Conservation (phyloP, 1,284 basidiomycete species). For the Ceratobasidium sp. region DNA sequence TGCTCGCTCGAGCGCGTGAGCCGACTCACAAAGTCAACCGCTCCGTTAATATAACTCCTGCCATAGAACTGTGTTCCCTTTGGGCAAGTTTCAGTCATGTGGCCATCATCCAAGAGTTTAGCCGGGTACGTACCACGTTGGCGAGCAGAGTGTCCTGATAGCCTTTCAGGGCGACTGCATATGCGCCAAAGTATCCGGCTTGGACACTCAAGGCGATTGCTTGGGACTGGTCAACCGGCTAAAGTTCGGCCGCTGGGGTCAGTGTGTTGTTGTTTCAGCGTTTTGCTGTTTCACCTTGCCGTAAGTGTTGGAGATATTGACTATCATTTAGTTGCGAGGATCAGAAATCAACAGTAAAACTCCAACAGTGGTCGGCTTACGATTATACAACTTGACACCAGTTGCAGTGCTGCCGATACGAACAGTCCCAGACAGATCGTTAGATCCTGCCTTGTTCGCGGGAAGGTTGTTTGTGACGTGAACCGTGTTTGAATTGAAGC, state of each 20-base stretch:
- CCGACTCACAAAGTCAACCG: slow-evolving; percentile 48
- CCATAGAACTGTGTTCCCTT: slow-evolving; percentile 51
- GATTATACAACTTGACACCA: slow-evolving; percentile 48
- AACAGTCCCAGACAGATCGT: slow-evolving; percentile 50
- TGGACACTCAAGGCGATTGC: slow-evolving; percentile 51
- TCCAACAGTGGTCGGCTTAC: background rate
- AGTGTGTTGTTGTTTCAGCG: background rate
- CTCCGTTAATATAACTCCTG: slow-evolving; percentile 48
- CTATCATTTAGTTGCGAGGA: background rate
- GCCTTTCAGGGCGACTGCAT: slow-evolving; percentile 43
- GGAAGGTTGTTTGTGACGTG: slow-evolving; percentile 48
- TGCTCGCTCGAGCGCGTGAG: background rate
- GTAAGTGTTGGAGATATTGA: slow-evolving; percentile 51
- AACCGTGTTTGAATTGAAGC: slow-evolving; percentile 47
- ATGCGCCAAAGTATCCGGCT: slow-evolving; percentile 42
- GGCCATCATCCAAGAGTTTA: background rate
- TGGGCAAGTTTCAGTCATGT: background rate
- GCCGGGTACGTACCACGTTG: slow-evolving; percentile 31
- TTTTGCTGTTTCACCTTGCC: slow-evolving; percentile 35
- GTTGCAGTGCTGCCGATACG: slow-evolving; percentile 45
- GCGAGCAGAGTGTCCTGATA: slow-evolving; percentile 43
- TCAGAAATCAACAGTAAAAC: background rate
- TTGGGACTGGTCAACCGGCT: slow-evolving; percentile 48
- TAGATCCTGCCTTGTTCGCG: slow-evolving; percentile 48
- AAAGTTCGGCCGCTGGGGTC: background rate